Conservation (phyloP, 139 green algal genomes). For the Haematococcus sp. region DNA sequence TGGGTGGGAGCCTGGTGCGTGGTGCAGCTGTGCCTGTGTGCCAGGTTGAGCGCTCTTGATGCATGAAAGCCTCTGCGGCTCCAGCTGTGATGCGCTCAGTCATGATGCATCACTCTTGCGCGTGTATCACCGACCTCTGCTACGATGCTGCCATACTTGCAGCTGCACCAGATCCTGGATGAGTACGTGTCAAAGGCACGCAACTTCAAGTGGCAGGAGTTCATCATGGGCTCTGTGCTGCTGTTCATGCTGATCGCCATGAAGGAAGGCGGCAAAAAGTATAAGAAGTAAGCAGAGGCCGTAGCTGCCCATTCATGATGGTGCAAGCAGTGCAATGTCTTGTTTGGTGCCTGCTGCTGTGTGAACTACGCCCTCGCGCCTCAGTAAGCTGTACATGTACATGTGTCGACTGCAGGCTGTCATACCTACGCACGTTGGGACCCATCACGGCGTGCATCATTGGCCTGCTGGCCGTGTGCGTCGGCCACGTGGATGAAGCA, state of each 20-base stretch:
- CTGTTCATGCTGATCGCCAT: conserved; percentile 44
- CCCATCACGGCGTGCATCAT: conserved; percentile 44
- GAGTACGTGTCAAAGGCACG: conserved; percentile 20
- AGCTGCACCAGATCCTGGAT: conserved; percentile 29
- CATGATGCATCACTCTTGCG: conserved; percentile 24
- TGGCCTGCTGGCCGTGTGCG: conserved; percentile 33
- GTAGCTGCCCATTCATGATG: too few species aligned
- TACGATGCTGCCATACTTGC: too few species aligned
- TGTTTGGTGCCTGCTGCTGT: too few species aligned
- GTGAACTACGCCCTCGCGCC: too few species aligned
- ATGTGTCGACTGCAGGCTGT: conserved; percentile 11
- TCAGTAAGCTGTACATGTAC: too few species aligned
- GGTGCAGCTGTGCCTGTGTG: too few species aligned
- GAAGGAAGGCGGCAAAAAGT: conserved; percentile 33
- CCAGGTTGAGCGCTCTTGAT: too few species aligned
- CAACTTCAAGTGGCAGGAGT: conserved; percentile 53
- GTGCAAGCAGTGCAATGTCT: too few species aligned
- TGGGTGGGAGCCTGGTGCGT: too few species aligned
- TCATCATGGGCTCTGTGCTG: conserved; percentile 44
- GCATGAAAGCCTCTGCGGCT: too few species aligned
- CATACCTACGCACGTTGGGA: conserved; percentile 37
- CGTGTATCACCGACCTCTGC: too few species aligned
- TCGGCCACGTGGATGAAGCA: conserved; percentile 30
- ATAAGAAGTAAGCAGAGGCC: neutral
- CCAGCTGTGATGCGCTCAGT: too few species aligned